Conservation (phyloP, 208 protist species). For the Leishmania amazonensis region DNA sequence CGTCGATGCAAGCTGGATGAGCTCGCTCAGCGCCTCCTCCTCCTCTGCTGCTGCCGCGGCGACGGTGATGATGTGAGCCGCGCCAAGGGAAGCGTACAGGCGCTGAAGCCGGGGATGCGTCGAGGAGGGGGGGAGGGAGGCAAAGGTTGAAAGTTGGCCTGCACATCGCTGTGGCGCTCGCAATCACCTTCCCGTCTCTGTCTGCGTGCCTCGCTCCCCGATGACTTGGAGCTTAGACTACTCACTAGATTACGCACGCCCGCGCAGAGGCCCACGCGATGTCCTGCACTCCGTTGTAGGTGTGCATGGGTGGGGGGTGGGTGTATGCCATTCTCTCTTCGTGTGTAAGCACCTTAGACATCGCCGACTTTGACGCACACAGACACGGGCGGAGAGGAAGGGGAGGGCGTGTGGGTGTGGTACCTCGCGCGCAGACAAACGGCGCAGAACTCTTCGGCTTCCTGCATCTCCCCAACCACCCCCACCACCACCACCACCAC, state of each 20-base stretch:
- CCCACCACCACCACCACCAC: neutral
- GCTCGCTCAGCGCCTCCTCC: neutral
- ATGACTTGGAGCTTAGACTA: neutral
- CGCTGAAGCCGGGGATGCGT: neutral
- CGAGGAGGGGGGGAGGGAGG: neutral
- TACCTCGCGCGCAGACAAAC: neutral
- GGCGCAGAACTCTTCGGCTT: neutral
- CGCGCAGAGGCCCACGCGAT: neutral
- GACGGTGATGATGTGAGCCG: neutral
- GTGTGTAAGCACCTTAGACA: neutral
- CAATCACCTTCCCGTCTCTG: neutral
- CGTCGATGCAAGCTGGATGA: slow-evolving; percentile 18
- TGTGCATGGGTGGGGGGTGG: neutral
- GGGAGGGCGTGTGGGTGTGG: too few species aligned
- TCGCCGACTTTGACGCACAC: neutral
- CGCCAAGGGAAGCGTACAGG: neutral
- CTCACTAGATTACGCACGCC: slow-evolving; percentile 3
- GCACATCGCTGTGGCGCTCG: neutral
- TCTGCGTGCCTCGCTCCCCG: neutral
- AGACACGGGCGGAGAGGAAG: neutral
- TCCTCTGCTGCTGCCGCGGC: neutral
- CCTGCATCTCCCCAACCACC: neutral
- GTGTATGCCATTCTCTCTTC: neutral
- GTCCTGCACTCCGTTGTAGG: neutral
- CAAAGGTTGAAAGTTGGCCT: too few species aligned